A percentile compares a stretch with the other conserved stretches of the same genome.
phyloP scores from a whole-genome alignment of 225 moss, liverwort and hornwort genomes.

The Lunularia cruciata region DNA sequence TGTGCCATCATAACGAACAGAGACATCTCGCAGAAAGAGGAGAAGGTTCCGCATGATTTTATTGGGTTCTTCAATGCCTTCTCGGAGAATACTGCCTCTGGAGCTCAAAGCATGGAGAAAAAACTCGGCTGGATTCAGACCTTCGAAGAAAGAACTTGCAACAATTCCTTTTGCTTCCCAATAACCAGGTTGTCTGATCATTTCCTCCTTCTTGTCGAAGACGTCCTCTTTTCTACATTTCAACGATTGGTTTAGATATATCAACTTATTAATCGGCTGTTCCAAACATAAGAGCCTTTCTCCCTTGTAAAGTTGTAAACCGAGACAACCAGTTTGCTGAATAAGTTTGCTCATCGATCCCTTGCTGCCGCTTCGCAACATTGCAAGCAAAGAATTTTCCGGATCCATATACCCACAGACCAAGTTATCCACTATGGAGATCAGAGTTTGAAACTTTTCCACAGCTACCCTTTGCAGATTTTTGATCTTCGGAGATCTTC shows the following conservation, averaged over 20 bases:
- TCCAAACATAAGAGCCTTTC: constrained; percentile 58
- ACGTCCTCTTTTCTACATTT: constrained; percentile 26
- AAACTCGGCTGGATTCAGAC: constrained; percentile 62
- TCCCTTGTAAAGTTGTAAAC: constrained; percentile 87
- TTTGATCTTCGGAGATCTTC: constrained; percentile 41
- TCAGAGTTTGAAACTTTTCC: constrained; percentile 60
- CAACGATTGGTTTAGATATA: constrained; percentile 36
- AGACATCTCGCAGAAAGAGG: constrained; percentile 73
- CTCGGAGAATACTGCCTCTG: constrained; percentile 63
- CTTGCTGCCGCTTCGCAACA: constrained; percentile 87
- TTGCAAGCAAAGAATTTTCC: constrained; percentile 64
- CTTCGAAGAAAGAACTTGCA: constrained; percentile 70
- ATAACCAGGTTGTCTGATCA: constrained; percentile 50
- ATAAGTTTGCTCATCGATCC: constrained; percentile 70
- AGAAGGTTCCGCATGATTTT: constrained; percentile 61
- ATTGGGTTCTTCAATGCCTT: constrained; percentile 81
- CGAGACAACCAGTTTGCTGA: constrained; percentile 80
- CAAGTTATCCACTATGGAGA: constrained; percentile 48
- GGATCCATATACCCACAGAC: constrained; percentile 53
- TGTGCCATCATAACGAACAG: constrained; percentile 84
- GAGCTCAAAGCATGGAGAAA: constrained; percentile 62
- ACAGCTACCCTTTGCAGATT: constrained; percentile 72
- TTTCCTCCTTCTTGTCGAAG: constrained; percentile 41
- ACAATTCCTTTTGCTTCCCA: constrained; percentile 88
- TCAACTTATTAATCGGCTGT: constrained; percentile 31